Percentiles rank a stretch among this genome's conserved stretches.
phyloP scores from a whole-genome alignment of 2,329 filamentous ascomycete genomes.

The Trichoderma guizhouense region DNA sequence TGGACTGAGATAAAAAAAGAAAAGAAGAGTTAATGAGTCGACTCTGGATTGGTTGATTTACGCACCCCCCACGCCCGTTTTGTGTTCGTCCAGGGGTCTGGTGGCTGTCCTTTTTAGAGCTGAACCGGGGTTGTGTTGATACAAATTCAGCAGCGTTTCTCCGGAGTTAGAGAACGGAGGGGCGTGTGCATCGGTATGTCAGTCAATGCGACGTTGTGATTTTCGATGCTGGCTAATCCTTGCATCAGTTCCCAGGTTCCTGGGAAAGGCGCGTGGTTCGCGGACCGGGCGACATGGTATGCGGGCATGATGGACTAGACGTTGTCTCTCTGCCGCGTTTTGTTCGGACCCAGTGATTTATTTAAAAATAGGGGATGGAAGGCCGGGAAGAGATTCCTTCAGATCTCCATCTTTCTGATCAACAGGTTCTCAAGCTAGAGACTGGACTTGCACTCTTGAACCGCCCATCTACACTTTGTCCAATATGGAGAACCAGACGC shows the following conservation, averaged over 20 bases:
- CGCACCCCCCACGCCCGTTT: background rate
- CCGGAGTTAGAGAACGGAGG: background rate
- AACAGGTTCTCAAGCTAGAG: background rate
- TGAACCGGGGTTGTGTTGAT: background rate
- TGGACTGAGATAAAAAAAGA: background rate
- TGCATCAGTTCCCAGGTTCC: background rate
- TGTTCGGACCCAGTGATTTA: background rate
- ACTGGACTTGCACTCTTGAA: background rate
- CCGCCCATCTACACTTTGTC: background rate
- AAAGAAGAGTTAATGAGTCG: background rate
- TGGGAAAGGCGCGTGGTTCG: conserved; percentile 1
- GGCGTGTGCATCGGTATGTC: background rate
- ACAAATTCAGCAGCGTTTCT: background rate
- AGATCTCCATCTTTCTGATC: background rate
- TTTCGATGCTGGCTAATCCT: background rate
- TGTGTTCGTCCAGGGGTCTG: background rate
- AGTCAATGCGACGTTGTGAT: background rate
- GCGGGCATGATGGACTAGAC: background rate
- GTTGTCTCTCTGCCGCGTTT: background rate
- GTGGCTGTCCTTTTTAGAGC: background rate
- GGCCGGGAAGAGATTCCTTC: background rate
- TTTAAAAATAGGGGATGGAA: background rate
- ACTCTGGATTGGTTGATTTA: background rate
- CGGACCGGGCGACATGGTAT: background rate
- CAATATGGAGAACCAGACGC: background rate